Percentiles rank a stretch among this genome's conserved stretches.
phyloP scores from a whole-genome alignment of 768 basidiomycete genomes.

The Saitozyma sp. region DNA sequence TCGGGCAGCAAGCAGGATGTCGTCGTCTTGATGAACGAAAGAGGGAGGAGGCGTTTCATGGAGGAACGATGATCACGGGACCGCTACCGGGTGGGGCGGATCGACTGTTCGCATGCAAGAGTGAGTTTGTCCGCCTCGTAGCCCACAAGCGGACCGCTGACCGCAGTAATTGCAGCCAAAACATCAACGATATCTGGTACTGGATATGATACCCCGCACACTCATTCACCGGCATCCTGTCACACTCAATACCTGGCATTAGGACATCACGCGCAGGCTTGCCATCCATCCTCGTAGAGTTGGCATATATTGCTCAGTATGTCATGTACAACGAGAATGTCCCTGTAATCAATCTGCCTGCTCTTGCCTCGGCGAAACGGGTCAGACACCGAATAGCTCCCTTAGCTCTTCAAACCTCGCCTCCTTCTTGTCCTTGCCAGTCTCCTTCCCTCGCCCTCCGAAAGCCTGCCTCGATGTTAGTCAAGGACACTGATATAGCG shows the following conservation, averaged over 20 bases:
- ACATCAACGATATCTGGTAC: too few relatives aligned
- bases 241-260: too few relatives aligned
- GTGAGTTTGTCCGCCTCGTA: too few relatives aligned
- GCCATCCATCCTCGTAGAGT: too few relatives aligned
- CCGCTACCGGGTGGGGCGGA: too few relatives aligned
- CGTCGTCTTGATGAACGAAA: constrained; percentile 50
- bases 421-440: constrained; percentile 72
- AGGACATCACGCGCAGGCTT: too few relatives aligned
- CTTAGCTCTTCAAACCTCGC: constrained; percentile 72
- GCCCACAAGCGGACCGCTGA: too few relatives aligned
- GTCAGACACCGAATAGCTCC: constrained; percentile 32
- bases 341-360: neutral
- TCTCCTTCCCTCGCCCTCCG: constrained; percentile 74
- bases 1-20: constrained; percentile 30
- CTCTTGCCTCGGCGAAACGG: neutral
- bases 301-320: too few relatives aligned
- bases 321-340: neutral
- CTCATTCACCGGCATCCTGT: too few relatives aligned
- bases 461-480: constrained; percentile 63
- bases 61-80: constrained; percentile 27
- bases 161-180: too few relatives aligned
- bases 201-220: too few relatives aligned
- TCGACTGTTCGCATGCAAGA: too few relatives aligned
- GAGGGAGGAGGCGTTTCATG: constrained; percentile 42
- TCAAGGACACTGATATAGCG: constrained; percentile 5